phyloP scores from a whole-genome alignment of 768 basidiomycete species.

The Suillus decipiens region DNA sequence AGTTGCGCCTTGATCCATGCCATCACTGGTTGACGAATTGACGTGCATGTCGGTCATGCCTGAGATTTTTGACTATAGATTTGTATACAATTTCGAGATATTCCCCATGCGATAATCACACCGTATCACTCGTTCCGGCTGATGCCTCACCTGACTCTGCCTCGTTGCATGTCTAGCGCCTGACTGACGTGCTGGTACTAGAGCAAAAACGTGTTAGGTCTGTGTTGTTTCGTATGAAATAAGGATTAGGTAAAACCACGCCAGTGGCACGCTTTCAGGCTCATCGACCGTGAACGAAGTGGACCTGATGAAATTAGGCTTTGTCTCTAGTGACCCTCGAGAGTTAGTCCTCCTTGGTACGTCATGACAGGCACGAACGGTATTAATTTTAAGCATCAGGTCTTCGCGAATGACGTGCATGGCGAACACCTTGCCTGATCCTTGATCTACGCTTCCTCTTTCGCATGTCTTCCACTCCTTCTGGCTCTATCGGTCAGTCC shows the following conservation, averaged over 20 bases:
- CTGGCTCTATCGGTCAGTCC: slow-evolving; percentile 14
- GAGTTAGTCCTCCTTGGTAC: slow-evolving; percentile 24
- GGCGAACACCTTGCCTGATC: slow-evolving; percentile 17
- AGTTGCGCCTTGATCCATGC: slow-evolving; percentile 4
- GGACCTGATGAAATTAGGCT: slow-evolving; percentile 22
- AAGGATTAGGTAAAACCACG: slow-evolving; percentile 2
- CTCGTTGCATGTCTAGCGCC: slow-evolving; percentile 4
- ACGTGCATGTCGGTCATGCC: slow-evolving; percentile 1
- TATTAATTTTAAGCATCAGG: slow-evolving; percentile 15
- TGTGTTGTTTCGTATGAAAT: not conserved
- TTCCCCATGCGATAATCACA: slow-evolving; percentile 4
- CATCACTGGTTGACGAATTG: not conserved
- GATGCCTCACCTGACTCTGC: slow-evolving; percentile 8
- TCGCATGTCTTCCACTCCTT: slow-evolving; percentile 12
- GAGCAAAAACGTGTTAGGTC: not conserved
- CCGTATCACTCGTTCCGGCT: not conserved
- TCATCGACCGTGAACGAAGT: slow-evolving; percentile 14
- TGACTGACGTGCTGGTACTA: not conserved
- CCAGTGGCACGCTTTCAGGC: slow-evolving; percentile 13
- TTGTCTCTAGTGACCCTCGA: slow-evolving; percentile 21
- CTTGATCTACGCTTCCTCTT: slow-evolving; percentile 22
- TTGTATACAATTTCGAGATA: not conserved
- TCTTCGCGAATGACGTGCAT: slow-evolving; percentile 11
- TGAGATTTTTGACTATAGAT: slow-evolving; percentile 5
- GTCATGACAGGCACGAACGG: slow-evolving; percentile 27